Percentiles rank a stretch among this genome's conserved stretches.
These are phyloP conservation scores for Venturia asperata DNA, from an alignment of 2,329 filamentous ascomycete genomes.

Conservation along the genomic window DNA sequence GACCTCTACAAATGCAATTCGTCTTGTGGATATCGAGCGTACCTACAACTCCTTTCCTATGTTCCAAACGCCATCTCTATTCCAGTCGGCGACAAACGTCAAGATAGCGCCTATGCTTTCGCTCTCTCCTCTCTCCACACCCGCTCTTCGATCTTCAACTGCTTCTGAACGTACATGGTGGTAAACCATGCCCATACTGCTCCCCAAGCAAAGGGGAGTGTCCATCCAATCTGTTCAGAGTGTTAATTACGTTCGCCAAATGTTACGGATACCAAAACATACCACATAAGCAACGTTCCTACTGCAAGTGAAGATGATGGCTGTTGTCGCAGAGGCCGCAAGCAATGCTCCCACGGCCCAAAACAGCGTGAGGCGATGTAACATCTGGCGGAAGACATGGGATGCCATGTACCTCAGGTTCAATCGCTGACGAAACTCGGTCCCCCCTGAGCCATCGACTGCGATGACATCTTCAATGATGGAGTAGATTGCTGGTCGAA, in stretches of 20 bases:
- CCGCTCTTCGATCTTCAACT: constrained; percentile 29
- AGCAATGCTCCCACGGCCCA: constrained; percentile 43
- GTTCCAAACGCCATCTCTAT: neutral
- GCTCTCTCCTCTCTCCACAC: constrained; percentile 30
- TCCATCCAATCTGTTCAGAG: constrained; percentile 38
- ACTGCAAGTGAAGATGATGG: constrained; percentile 42
- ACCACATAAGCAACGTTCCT: constrained; percentile 43
- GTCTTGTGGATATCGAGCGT: neutral
- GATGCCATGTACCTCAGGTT: constrained; percentile 48
- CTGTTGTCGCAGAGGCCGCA: constrained; percentile 36
- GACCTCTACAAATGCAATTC: neutral
- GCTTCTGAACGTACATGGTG: constrained; percentile 38
- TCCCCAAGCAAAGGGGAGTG: constrained; percentile 44
- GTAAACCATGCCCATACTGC: constrained; percentile 42
- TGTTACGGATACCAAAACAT: constrained; percentile 23
- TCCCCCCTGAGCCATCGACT: constrained; percentile 47
- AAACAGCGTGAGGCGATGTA: constrained; percentile 46
- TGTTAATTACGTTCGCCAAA: neutral
- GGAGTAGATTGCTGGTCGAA: constrained; percentile 48
- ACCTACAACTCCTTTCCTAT: neutral
- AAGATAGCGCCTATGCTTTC: constrained; percentile 8
- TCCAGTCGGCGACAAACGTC: too few relatives aligned
- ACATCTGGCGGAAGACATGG: constrained; percentile 47
- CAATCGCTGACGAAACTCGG: constrained; percentile 45
- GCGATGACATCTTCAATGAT: constrained; percentile 49